Conservation (phyloP, 169 alveolate genomes). For the Plasmodium billcollinsi region DNA sequence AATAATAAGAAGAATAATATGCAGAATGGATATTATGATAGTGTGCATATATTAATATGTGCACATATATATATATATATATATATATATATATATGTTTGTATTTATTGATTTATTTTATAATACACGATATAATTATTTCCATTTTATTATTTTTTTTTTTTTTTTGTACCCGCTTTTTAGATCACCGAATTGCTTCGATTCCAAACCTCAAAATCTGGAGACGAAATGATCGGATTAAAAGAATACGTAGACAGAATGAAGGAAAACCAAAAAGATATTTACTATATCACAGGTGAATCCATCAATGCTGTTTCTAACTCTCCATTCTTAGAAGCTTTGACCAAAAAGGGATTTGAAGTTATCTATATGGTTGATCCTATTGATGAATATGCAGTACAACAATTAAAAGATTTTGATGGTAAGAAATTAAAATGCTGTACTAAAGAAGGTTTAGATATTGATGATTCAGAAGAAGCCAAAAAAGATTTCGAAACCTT, state of each 20-base stretch:
- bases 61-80: neutral
- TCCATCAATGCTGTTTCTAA: conserved; percentile 95
- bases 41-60: neutral
- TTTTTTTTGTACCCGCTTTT: neutral
- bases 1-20: neutral
- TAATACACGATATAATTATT: no score
- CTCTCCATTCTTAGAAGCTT: conserved; percentile 99
- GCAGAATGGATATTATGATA: neutral
- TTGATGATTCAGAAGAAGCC: conserved; percentile 97
- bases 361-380: conserved; percentile 99
- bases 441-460: conserved; percentile 98
- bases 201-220: conserved; percentile 98
- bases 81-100: neutral
- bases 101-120: no score
- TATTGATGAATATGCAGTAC: conserved; percentile 99
- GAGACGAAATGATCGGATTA: conserved; percentile 97
- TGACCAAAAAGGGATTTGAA: conserved; percentile 97
- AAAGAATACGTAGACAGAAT: conserved; percentile 98
- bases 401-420: conserved; percentile 97
- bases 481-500: conserved; percentile 97
- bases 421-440: conserved; percentile 98
- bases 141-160: neutral
- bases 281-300: conserved; percentile 99
- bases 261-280: conserved; percentile 99
- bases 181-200: conserved; percentile 97